phyloP scores from a whole-genome alignment of 2,329 filamentous ascomycete genomes.

The Colletotrichum truncatum region DNA sequence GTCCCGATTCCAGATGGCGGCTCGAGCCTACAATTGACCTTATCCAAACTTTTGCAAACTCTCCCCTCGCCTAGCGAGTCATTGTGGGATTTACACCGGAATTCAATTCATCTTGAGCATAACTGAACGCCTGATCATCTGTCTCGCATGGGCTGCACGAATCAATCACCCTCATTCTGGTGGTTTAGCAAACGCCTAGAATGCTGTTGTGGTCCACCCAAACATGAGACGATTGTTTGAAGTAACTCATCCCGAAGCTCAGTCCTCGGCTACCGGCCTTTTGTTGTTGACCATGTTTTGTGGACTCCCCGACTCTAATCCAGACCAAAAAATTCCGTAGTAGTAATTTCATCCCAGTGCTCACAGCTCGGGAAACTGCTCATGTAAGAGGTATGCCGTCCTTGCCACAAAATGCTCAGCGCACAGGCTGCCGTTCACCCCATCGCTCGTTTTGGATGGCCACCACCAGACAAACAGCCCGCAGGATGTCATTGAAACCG shows the following conservation, averaged over 20 bases:
- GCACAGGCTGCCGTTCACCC: slow-evolving; percentile 28
- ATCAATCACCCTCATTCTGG: slow-evolving; percentile 4
- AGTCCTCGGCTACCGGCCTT: slow-evolving; percentile 19
- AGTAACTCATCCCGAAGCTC: slow-evolving; percentile 18
- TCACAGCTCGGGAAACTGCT: slow-evolving; percentile 13
- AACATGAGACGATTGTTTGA: slow-evolving; percentile 21
- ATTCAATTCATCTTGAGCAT: slow-evolving; percentile 12
- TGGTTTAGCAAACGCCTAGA: slow-evolving; percentile 14
- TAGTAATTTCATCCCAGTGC: neutral
- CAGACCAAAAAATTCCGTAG: neutral
- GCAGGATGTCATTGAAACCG: slow-evolving; percentile 24
- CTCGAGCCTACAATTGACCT: slow-evolving; percentile 30
- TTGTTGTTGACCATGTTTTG: slow-evolving; percentile 3
- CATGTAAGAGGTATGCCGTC: slow-evolving; percentile 18
- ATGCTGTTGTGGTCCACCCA: neutral
- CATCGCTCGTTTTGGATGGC: slow-evolving; percentile 26
- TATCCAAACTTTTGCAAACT: slow-evolving; percentile 22
- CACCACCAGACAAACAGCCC: slow-evolving; percentile 18
- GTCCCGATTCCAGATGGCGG: slow-evolving; percentile 15
- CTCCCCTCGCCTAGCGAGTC: slow-evolving; percentile 3
- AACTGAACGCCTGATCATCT: slow-evolving; percentile 2
- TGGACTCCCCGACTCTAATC: neutral
- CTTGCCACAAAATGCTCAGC: slow-evolving; percentile 16
- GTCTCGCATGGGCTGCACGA: slow-evolving; percentile 24
- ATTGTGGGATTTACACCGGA: slow-evolving; percentile 7